Base-by-base conservation (phyloP, 2,329 filamentous ascomycete species). In the Trichoderma simmonsii region DNA sequence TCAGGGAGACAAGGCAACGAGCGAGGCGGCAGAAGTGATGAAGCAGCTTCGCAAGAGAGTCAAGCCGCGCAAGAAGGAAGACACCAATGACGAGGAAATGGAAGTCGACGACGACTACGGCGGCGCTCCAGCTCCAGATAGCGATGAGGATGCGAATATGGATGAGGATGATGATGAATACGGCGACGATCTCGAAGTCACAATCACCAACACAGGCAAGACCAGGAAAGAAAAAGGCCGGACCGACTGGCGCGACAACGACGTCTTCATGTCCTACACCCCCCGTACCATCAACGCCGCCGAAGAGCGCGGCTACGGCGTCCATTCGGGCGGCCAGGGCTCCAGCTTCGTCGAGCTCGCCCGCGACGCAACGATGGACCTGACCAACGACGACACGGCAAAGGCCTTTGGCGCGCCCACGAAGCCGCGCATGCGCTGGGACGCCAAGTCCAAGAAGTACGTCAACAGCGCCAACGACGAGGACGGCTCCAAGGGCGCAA, bases 241-340 rank as follows among this genome's bases (percentile, higher is more conserved):
- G 78, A 89, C 85, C 14, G 88, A 90, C 60, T 97, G 90, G 87
- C 90, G 93, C 79, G 95, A 98, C 80, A 88, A 91, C 0, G 95
- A 98, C 59, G 90, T 96, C 76, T 99, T 97, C 89, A 98, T 99
- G 94, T 93, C 93, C 11, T 99, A 99, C 86, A 93, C 90, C 1
- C 96, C 96, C 0, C 91, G 92, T 73, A 90, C 90, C 56, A 88
- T 89, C 76, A 96, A 95, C 80, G 86, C 92, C 5, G 93, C 92
- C 67, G 95, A 98, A 83, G 94, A 98, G 79, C 92, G 93, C 70
- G 96, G 91, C 14, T 99, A 99, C 82, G 94, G 95, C 74, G 94
- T 99, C 21, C 93, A 97, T 81, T 93, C 93, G 0, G 94, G 94
- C 64, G 90, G 88, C 11, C 91, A 92, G 71, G 87, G 86, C 76